A percentile compares a stretch with the other conserved stretches of the same genome.
These are phyloP conservation scores for Dothistroma septosporum DNA, from an alignment of 2,329 filamentous ascomycete genomes.

Conservation along the genomic window DNA sequence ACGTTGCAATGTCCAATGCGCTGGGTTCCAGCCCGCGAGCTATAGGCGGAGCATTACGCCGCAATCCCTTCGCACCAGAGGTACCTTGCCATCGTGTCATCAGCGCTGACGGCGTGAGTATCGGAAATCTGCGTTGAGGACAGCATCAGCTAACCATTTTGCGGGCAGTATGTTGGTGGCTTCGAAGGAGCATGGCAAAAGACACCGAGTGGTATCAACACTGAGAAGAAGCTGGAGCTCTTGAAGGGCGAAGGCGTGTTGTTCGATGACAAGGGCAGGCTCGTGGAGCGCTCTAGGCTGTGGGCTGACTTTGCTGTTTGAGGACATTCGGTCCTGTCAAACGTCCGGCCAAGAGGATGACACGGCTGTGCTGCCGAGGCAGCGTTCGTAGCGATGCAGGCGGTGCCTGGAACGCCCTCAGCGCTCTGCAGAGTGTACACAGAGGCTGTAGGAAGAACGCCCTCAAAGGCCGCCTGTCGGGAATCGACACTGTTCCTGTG, in stretches of 20 bases:
- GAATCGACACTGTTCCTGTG: too few species aligned
- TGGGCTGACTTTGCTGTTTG: slow-evolving; percentile 42
- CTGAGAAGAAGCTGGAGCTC: slow-evolving; percentile 61
- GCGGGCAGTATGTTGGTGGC: slow-evolving; percentile 53
- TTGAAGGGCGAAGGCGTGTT: slow-evolving; percentile 61
- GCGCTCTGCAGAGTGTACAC: too few species aligned
- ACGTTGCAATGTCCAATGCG: slow-evolving; percentile 65
- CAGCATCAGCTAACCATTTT: neutral
- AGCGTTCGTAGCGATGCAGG: too few species aligned
- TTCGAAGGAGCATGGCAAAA: slow-evolving; percentile 65
- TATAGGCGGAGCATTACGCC: slow-evolving; percentile 70
- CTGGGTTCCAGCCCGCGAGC: slow-evolving; percentile 69
- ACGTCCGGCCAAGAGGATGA: too few species aligned
- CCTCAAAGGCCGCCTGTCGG: too few species aligned
- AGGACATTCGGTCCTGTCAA: neutral
- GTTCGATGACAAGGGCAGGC: slow-evolving; percentile 57
- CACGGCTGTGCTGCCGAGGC: too few species aligned
- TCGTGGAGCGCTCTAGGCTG: slow-evolving; percentile 48
- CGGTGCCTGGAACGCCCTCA: too few species aligned
- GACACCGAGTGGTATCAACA: slow-evolving; percentile 58
- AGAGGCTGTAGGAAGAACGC: too few species aligned
- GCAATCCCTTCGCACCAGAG: slow-evolving; percentile 76
- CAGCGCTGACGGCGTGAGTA: slow-evolving; percentile 61
- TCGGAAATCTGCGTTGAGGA: slow-evolving; percentile 3
- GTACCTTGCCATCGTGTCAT: slow-evolving; percentile 78